Evolutionary conservation across 139 green algal species (phyloP).

Genomic region (Chlorella sp.): DNA sequence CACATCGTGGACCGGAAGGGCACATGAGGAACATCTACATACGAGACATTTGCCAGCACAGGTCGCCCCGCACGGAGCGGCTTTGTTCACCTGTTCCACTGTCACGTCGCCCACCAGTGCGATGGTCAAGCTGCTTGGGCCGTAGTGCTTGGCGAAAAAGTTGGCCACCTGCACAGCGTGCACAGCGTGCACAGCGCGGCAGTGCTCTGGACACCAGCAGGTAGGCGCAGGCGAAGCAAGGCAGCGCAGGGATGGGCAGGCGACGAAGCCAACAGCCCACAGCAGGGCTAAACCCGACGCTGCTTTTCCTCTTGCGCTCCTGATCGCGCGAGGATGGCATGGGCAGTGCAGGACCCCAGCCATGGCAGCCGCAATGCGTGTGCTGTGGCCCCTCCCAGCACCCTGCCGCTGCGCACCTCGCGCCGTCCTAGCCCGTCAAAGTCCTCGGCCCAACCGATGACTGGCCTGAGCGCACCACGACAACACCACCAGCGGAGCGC

Average conservation of each 20-base stretch:
- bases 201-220: too few species aligned
- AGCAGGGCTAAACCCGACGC: neutral
- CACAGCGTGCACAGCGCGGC: too few species aligned
- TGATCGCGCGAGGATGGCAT: neutral
- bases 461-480: conserved; percentile 55
- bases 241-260: neutral
- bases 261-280: neutral
- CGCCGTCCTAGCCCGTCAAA: conserved; percentile 53
- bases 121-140: conserved; percentile 50
- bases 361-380: neutral
- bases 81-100: conserved; percentile 4
- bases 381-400: neutral
- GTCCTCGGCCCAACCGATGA: conserved; percentile 71
- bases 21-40: neutral
- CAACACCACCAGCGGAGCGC: too few species aligned
- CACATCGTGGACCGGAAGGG: neutral
- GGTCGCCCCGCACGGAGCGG: conserved; percentile 17
- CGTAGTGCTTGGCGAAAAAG: conserved; percentile 48
- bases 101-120: conserved; percentile 59
- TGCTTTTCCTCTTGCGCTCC: neutral
- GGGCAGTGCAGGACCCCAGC: neutral
- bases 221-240: neutral
- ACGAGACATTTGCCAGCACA: conserved; percentile 17
- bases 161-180: conserved; percentile 3
- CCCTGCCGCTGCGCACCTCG: conserved; percentile 31